These are phyloP conservation scores for Breviolum minutum DNA, from an alignment of 73 alveolate genomes.

Conservation along the genomic window DNA sequence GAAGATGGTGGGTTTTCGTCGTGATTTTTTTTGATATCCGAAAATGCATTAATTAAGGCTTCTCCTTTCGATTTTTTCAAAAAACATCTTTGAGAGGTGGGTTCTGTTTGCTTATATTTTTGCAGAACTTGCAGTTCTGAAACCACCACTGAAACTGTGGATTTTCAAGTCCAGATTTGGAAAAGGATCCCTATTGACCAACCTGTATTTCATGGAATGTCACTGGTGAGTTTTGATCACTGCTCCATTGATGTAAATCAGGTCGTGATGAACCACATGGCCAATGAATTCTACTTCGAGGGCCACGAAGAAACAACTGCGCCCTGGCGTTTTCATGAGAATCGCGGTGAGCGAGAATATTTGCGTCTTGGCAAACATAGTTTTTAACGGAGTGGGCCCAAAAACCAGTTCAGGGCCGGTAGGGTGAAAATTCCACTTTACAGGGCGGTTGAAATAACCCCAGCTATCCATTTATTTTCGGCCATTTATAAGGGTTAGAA, in stretches of 20 bases:
- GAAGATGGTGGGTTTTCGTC: background rate
- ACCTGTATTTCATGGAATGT: too few relatives aligned
- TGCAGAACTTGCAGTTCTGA: background rate
- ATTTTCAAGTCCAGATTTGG: background rate
- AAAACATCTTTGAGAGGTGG: too few relatives aligned
- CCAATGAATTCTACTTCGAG: slow-evolving; percentile 83
- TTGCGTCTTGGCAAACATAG: background rate
- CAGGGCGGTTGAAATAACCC: background rate
- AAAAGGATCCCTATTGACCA: too few relatives aligned
- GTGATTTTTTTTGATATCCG: background rate
- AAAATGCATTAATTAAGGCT: too few relatives aligned
- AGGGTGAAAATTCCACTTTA: background rate
- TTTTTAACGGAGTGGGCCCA: background rate
- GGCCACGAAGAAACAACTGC: slow-evolving; percentile 40
- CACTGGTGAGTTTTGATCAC: background rate
- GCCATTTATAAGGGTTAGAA: too few relatives aligned
- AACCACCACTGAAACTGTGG: background rate
- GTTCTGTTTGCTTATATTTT: too few relatives aligned
- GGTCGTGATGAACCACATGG: slow-evolving; percentile 94
- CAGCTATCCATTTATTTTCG: too few relatives aligned
- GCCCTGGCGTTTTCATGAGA: slow-evolving; percentile 89
- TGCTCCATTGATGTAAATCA: background rate
- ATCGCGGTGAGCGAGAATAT: slow-evolving; percentile 36
- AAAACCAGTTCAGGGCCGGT: background rate
- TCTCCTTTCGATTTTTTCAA: too few relatives aligned